Percentiles rank a stretch among this genome's conserved stretches.
These are phyloP conservation scores for Xylariaceae sp. DNA, from an alignment of 2,329 filamentous ascomycete genomes.

Conservation along the genomic window DNA sequence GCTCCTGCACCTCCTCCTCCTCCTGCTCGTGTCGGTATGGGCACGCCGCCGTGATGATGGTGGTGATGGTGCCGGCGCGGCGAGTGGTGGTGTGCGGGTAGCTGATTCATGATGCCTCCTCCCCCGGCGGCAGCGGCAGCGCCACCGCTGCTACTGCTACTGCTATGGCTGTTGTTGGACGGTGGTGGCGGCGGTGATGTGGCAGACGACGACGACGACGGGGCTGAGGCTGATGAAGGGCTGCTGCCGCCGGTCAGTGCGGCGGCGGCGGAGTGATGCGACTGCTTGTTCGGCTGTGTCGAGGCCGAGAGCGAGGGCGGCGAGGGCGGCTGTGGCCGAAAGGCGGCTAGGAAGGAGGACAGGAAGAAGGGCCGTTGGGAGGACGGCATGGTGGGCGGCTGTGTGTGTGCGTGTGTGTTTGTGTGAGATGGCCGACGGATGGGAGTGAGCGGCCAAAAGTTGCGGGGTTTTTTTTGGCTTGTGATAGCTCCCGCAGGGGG, in stretches of 20 bases:
- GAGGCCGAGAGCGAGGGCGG: conserved; percentile 20
- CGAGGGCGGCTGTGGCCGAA: conserved; percentile 20
- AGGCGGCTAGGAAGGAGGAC: conserved; percentile 27
- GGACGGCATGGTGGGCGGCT: conserved; percentile 18
- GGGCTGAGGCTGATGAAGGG: conserved; percentile 7
- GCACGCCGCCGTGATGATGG: conserved; percentile 10
- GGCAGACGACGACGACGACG: conserved; percentile 18
- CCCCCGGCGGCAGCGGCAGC: conserved; percentile 11
- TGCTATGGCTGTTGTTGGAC: too few relatives aligned
- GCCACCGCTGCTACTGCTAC: too few relatives aligned
- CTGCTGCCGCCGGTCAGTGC: conserved; percentile 4
- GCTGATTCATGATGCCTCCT: conserved; percentile 23
- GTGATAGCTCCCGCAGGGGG: conserved; percentile 1
- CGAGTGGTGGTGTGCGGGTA: conserved; percentile 24
- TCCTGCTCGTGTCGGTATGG: conserved; percentile 14
- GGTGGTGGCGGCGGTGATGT: conserved; percentile 7
- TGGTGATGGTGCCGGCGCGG: conserved; percentile 14
- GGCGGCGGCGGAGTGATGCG: conserved; percentile 10
- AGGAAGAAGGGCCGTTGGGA: conserved; percentile 28
- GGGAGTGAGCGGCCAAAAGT: neutral
- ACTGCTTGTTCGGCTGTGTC: conserved; percentile 24
- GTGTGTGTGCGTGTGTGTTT: conserved; percentile 1
- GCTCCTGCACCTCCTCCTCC: conserved; percentile 11
- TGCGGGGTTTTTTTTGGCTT: conserved; percentile 3
- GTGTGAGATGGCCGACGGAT: neutral